Conservation (phyloP, 805 yeast species). For the Brettanomyces naardenensis region DNA sequence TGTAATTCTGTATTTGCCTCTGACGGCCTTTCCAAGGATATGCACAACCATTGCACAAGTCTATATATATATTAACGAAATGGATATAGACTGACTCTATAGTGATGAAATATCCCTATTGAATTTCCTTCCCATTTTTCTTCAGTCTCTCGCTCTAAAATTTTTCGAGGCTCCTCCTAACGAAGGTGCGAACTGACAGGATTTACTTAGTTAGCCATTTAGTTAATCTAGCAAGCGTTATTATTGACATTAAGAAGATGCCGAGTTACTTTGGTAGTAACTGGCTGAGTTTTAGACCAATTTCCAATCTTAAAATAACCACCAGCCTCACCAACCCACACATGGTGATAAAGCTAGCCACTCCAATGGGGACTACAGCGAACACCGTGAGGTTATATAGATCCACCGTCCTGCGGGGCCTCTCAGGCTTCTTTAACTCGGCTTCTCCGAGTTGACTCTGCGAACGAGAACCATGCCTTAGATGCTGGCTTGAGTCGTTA, state of each 20-base stretch:
- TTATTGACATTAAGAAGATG: too few relatives aligned
- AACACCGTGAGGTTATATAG: conserved; percentile 84
- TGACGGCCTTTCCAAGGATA: conserved; percentile 42
- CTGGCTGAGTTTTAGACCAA: conserved; percentile 21
- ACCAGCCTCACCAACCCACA: conserved; percentile 69
- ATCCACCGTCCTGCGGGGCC: conserved; percentile 65
- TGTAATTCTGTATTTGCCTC: conserved; percentile 29
- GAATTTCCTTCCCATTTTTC: too few relatives aligned
- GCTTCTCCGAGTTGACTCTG: not conserved
- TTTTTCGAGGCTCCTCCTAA: too few relatives aligned
- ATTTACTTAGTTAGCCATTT: too few relatives aligned
- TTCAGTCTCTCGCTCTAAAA: too few relatives aligned
- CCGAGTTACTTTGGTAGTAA: too few relatives aligned
- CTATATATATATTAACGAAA: too few relatives aligned
- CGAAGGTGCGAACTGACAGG: too few relatives aligned
- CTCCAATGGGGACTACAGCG: conserved; percentile 96
- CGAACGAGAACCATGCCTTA: not conserved
- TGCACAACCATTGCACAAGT: conserved; percentile 49
- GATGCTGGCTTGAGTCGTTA: not conserved
- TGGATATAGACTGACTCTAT: too few relatives aligned
- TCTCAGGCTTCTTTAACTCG: conserved; percentile 11
- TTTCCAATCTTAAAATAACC: conserved; percentile 65
- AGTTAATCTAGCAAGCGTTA: too few relatives aligned
- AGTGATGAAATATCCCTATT: too few relatives aligned
- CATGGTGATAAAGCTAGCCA: conserved; percentile 92